A percentile compares a stretch with the other conserved stretches of the same genome.
Evolutionary conservation across 2,329 filamentous ascomycete species (phyloP).

Genomic region (Balansia obtecta): DNA sequence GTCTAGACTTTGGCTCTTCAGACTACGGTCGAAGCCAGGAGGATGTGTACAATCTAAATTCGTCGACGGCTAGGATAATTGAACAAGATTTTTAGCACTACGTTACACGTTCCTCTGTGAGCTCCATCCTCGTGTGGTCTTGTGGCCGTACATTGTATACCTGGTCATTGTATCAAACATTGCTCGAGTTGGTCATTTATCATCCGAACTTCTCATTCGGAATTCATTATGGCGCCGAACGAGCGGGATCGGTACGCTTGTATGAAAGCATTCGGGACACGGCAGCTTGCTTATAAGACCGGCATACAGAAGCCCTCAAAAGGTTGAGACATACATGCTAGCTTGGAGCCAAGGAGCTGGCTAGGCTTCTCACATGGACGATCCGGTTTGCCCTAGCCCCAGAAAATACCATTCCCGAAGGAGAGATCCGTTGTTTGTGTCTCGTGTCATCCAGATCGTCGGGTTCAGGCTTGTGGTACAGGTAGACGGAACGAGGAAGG

Average conservation of each 20-base stretch:
- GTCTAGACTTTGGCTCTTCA: background rate
- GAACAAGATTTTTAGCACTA: background rate
- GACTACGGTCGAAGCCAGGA: background rate
- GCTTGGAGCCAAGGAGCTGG: constrained; percentile 1
- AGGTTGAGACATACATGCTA: background rate
- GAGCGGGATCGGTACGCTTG: background rate
- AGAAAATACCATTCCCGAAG: background rate
- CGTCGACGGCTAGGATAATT: background rate
- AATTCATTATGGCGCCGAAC: constrained; percentile 3
- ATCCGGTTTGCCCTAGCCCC: background rate
- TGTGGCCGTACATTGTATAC: background rate
- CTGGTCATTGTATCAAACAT: background rate
- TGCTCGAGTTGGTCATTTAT: background rate
- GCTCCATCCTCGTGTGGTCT: background rate
- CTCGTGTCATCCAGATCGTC: constrained; percentile 4
- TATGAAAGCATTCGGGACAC: too few relatives aligned
- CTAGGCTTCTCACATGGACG: background rate
- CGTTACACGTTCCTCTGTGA: constrained; percentile 1
- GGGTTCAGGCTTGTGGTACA: constrained; percentile 1
- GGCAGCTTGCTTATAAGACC: constrained; percentile 1
- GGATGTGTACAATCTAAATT: background rate
- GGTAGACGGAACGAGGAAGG: background rate
- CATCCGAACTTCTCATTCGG: background rate
- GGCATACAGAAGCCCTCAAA: background rate
- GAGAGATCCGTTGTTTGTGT: background rate